A percentile compares a stretch with the other conserved stretches of the same genome.
Conservation (phyloP, 768 basidiomycete species). For the Leccinellum rugosiceps region DNA sequence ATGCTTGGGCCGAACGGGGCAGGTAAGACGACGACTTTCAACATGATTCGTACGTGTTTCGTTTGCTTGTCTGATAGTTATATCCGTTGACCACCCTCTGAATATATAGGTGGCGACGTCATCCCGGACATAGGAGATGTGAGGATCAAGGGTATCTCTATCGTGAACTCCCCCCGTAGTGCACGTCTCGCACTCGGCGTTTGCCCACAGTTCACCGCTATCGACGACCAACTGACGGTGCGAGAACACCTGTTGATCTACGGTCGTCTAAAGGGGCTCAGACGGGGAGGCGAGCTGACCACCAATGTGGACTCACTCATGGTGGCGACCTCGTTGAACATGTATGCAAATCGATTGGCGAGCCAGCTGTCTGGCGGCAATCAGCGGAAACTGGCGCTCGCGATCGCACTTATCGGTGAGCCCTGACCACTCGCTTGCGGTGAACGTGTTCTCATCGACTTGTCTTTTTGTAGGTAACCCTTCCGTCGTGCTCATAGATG, state of each 20-base stretch:
- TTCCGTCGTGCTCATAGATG: conserved; percentile 74
- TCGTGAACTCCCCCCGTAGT: conserved; percentile 56
- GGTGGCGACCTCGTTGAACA: conserved; percentile 50
- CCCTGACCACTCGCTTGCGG: neutral
- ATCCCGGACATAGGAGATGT: conserved; percentile 68
- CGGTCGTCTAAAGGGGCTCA: conserved; percentile 69
- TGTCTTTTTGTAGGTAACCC: conserved; percentile 53
- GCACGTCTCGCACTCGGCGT: conserved; percentile 74
- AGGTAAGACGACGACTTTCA: conserved; percentile 80
- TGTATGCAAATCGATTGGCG: conserved; percentile 68
- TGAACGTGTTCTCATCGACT: neutral
- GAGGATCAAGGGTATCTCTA: conserved; percentile 61
- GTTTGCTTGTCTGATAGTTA: neutral
- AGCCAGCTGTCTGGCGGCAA: conserved; percentile 78
- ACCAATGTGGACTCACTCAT: conserved; percentile 57
- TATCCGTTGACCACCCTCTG: neutral
- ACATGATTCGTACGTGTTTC: conserved; percentile 62
- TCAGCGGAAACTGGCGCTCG: conserved; percentile 70
- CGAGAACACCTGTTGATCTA: conserved; percentile 73
- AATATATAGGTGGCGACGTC: conserved; percentile 58
- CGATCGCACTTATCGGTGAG: conserved; percentile 70
- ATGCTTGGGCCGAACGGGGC: conserved; percentile 81
- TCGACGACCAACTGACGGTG: conserved; percentile 74
- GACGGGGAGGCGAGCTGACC: conserved; percentile 44
- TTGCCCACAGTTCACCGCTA: conserved; percentile 83